Conservation (phyloP, 768 basidiomycete species). For the Amyloporia xantha region DNA sequence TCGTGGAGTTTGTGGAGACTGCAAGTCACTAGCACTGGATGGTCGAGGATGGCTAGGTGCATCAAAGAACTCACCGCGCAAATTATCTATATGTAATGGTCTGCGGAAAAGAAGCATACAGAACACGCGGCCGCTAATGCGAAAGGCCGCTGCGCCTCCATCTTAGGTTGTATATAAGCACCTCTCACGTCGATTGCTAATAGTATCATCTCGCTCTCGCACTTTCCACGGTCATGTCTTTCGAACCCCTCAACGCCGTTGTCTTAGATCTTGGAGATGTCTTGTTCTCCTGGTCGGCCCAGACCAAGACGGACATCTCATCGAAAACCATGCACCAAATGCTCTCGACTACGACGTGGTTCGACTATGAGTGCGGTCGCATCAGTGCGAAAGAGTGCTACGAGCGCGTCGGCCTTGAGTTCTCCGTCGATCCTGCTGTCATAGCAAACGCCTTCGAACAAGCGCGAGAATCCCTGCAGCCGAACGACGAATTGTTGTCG, state of each 20-base stretch:
- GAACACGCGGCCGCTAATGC: too few species aligned
- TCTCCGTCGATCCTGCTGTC: constrained; percentile 29
- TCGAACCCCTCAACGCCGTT: constrained; percentile 21
- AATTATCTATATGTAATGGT: too few species aligned
- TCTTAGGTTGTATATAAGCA: too few species aligned
- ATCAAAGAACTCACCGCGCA: too few species aligned
- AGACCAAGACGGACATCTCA: constrained; percentile 38
- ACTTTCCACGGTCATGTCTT: neutral
- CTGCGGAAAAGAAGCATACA: too few species aligned
- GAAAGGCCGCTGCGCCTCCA: too few species aligned
- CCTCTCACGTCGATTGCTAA: too few species aligned
- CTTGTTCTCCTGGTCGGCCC: constrained; percentile 46
- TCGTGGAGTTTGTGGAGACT: too few species aligned
- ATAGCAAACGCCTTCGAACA: constrained; percentile 39
- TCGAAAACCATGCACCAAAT: constrained; percentile 35
- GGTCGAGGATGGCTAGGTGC: too few species aligned
- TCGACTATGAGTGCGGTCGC: constrained; percentile 45
- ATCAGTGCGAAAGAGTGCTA: constrained; percentile 41
- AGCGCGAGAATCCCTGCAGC: constrained; percentile 40
- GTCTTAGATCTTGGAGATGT: constrained; percentile 54
- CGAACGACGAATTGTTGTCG: constrained; percentile 32
- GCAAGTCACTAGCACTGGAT: too few species aligned
- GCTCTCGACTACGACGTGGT: constrained; percentile 42
- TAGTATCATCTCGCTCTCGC: too few species aligned
- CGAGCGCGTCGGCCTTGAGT: constrained; percentile 32